Evolutionary conservation across 2,329 filamentous ascomycete species (phyloP), one percentile per base, ranked within the genome.

Genomic region (Chalaropsis ovoidea): DNA sequence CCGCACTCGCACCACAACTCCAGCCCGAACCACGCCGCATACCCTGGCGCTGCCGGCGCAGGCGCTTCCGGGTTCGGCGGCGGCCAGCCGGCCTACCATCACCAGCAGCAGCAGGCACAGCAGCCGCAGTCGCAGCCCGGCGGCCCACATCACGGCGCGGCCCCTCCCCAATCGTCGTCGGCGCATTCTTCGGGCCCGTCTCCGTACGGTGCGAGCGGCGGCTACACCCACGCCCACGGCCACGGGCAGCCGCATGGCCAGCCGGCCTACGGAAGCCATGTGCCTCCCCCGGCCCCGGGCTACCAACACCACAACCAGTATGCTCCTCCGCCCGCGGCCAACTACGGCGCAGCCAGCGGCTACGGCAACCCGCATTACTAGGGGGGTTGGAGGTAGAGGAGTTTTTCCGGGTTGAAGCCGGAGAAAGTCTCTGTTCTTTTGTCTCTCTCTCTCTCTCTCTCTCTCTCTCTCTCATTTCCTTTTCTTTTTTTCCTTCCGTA

Each of bases 61-160:
- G 52, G 70, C 70, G 52, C 70, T 70, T 24, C 70, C 70, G 11
- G 70, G 72, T 61, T 74, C 70, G 72, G 68, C 69, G 69, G 65
- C 63, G 19, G 13, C 2, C 70, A 72, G 42, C 70, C 72, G 65
- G 68, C 73, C 65, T 68, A 70, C 17, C 69, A 70, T 17, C 69
- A 70, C 11, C n/a, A n/a, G n/a, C n/a, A n/a, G n/a, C n/a, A n/a
- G n/a, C n/a, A n/a, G n/a, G n/a, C n/a, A n/a, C n/a, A n/a, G n/a
- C n/a, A n/a, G n/a, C n/a, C n/a, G n/a, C 69, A 69, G 64, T 68
- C 68, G 31, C 66, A 67, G 60, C 65, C 68, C n/a, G n/a, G n/a
- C 61, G 56, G 65, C 8, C 65, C 64, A 22, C 52, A 43, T 19
- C 41, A 52, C 10, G 60, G 60, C 24, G 56, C 24, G 11, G 17